phyloP scores from a whole-genome alignment of 345 rosid species.

The Adansonia digitata region DNA sequence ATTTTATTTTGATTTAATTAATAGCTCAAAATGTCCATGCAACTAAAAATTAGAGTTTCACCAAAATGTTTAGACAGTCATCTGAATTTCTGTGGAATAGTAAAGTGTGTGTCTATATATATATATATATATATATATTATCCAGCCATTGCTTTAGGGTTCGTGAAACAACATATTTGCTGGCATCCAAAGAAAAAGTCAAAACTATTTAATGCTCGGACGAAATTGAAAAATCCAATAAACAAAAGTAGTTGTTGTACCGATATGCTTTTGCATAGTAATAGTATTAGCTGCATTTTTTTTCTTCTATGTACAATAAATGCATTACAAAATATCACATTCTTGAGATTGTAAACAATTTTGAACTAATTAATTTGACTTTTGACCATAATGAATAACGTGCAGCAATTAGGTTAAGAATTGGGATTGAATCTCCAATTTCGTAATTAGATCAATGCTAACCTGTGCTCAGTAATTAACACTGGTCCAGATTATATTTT shows the following conservation, averaged over 20 bases:
- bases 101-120: too few species aligned
- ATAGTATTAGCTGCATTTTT: background rate
- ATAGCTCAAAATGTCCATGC: background rate
- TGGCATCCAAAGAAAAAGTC: background rate
- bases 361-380: background rate
- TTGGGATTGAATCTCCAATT: too few species aligned
- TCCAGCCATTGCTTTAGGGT: background rate
- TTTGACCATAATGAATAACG: background rate
- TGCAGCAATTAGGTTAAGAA: background rate
- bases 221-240: background rate
- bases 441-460: too few species aligned
- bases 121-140: background rate
- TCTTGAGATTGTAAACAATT: background rate
- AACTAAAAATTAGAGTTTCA: background rate
- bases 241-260: background rate
- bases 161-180: background rate
- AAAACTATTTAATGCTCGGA: background rate
- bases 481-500: too few species aligned
- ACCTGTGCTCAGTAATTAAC: too few species aligned
- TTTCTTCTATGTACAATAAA: background rate
- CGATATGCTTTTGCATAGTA: background rate
- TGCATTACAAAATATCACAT: background rate
- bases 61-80: background rate
- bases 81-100: background rate
- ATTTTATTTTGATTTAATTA: background rate